A percentile compares a stretch with the other conserved stretches of the same genome.
Evolutionary conservation across 306 rosid species (phyloP).

Genomic region (Inga oerstediana): DNA sequence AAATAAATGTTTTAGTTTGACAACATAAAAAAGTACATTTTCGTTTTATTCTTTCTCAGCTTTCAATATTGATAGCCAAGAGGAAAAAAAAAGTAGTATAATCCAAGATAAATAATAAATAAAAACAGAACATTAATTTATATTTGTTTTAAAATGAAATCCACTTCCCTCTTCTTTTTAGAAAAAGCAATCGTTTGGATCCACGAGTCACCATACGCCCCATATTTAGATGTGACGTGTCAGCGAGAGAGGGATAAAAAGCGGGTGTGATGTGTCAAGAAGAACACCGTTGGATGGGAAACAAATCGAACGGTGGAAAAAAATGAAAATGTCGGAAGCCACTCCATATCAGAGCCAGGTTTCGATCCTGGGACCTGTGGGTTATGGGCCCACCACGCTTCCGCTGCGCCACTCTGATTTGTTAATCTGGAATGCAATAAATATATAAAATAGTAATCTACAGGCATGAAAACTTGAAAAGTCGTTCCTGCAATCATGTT

Average conservation of each 20-base stretch:
- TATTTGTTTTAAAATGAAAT: background rate
- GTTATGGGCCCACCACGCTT: slow-evolving; percentile 53
- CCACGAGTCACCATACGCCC: background rate
- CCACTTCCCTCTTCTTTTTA: background rate
- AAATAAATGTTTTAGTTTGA: background rate
- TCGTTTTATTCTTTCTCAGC: background rate
- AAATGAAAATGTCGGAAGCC: background rate
- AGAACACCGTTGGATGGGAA: background rate
- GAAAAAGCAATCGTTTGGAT: background rate
- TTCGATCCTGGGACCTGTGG: slow-evolving; percentile 70
- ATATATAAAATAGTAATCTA: no score
- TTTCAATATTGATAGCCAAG: background rate
- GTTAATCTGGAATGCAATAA: rapidly evolving
- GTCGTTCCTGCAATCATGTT: background rate
- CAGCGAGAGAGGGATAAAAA: background rate
- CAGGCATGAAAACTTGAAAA: no score
- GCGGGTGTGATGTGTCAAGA: background rate
- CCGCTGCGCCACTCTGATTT: slow-evolving; percentile 45
- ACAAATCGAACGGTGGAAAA: background rate
- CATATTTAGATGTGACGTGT: background rate
- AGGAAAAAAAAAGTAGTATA: no score
- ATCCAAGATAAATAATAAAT: background rate
- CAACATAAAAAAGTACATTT: background rate
- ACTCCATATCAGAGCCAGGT: slow-evolving; percentile 53
- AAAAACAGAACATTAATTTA: background rate